Base-by-base conservation (phyloP, 306 rosid species). In the Corylus avellana region DNA sequence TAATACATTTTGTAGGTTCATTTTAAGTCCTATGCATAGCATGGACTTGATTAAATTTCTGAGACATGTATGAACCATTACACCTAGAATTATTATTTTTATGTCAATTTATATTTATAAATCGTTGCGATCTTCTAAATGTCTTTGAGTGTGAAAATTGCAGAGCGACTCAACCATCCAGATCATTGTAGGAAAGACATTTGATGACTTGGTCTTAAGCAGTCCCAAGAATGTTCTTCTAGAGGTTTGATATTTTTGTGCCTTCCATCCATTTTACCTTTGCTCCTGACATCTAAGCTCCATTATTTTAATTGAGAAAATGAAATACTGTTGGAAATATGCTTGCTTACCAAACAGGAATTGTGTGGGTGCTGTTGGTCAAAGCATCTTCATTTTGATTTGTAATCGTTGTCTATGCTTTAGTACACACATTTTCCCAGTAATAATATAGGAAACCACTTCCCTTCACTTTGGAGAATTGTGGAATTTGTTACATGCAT, bases 171-270 rank as follows among this genome's bases (percentile, higher is more conserved):
- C 91, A 58, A 89, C 67, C 20, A 77, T 93, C 82, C 89, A 79
- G 53, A 75, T 80, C 78, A 46, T 88, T 66, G 99, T 93, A 2
- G 98, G 98, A 78, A 95, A 77, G 85, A 90, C 89, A 78, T 90
- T 91, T 78, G 96, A 90, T 55, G 91, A 86, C 11, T 78, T 84
- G 81, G 83, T 95, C 85, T 85, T 95, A 87, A 79, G 82, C 80
- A 88, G 89, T 74, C 73, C 84, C 79, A 88, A 90, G 81, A 89
- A 88, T 82, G 94, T 93, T 72, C 80, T 93, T 79, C 87, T 95
- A 69, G 98, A 95, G 98, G 99, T 95, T 89, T 82, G 90, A 47
- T 66, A 48, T 58, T 68, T 63, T 81, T 64, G 55, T 70, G 68
- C 56, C 74, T 72, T 76, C 57, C 64, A 22, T 75, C 42, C 57